phyloP scores from a whole-genome alignment of 768 basidiomycete species.

The Xerocomellus dryophilus region DNA sequence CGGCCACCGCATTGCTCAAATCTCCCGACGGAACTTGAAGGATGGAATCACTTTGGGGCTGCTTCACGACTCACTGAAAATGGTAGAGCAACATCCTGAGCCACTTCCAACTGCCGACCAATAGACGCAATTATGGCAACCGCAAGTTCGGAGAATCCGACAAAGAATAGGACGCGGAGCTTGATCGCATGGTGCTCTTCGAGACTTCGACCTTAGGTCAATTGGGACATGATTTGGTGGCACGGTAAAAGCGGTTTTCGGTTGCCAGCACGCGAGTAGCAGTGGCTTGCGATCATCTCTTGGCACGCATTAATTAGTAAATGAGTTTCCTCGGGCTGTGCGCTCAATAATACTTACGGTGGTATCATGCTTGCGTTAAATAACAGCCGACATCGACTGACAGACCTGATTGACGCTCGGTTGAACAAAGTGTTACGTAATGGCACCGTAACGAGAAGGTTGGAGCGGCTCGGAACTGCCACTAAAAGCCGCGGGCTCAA shows the following conservation, averaged over 20 bases:
- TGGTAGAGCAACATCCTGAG: neutral
- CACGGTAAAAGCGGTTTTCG: slow-evolving; percentile 8
- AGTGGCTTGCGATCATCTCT: neutral
- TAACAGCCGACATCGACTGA: too few species aligned
- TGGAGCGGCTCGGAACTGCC: too few species aligned
- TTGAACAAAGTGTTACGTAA: too few species aligned
- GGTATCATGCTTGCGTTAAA: too few species aligned
- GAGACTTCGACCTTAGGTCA: neutral
- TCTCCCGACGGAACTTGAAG: neutral
- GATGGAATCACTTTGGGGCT: neutral
- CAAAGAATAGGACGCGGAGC: neutral
- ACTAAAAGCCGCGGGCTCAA: too few species aligned
- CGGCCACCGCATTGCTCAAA: neutral
- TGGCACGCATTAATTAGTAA: neutral
- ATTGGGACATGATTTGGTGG: neutral
- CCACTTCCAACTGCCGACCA: neutral
- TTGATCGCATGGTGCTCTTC: neutral
- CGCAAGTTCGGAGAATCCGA: slow-evolving; percentile 1
- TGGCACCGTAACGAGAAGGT: too few species aligned
- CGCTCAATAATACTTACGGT: too few species aligned
- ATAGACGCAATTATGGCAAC: neutral
- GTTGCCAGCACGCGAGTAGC: too few species aligned
- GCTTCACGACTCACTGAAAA: neutral
- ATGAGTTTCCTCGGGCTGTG: neutral
- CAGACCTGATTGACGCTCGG: too few species aligned